These are phyloP conservation scores for Apophysomyces elegans DNA, from an alignment of 371 early-diverging fungal species.

Conservation along the genomic window DNA sequence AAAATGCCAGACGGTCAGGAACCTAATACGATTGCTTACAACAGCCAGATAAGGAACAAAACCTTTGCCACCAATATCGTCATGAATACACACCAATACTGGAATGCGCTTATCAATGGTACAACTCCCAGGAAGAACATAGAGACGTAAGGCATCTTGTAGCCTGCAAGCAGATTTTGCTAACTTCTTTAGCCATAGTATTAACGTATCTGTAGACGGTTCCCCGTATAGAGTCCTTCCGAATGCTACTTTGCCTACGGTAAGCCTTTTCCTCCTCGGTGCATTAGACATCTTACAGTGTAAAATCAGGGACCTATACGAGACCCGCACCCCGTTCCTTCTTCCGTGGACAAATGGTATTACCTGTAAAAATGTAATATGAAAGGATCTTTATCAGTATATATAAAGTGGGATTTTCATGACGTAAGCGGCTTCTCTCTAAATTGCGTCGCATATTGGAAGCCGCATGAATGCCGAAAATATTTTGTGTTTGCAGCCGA, in stretches of 20 bases:
- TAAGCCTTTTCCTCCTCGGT: constrained; percentile 26
- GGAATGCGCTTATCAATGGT: constrained; percentile 83
- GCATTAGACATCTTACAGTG: background rate
- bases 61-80: constrained; percentile 88
- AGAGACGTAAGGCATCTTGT: constrained; percentile 46
- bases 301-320: no score
- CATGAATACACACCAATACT: constrained; percentile 89
- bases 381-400: background rate
- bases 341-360: constrained; percentile 83
- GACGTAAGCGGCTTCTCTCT: no score
- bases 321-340: constrained; percentile 55
- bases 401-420: no score
- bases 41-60: constrained; percentile 84
- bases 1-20: constrained; percentile 93
- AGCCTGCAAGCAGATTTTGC: no score
- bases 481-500: no score
- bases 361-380: constrained; percentile 3
- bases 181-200: constrained; percentile 29
- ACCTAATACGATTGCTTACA: constrained; percentile 90
- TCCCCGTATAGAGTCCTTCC: constrained; percentile 67
- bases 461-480: no score
- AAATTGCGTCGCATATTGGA: no score
- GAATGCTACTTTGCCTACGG: constrained; percentile 61
- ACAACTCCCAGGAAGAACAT: constrained; percentile 66
- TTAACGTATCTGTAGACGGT: constrained; percentile 67